phyloP scores from a whole-genome alignment of 202 grass and related monocot genomes.

The Saccharum hybrid region DNA sequence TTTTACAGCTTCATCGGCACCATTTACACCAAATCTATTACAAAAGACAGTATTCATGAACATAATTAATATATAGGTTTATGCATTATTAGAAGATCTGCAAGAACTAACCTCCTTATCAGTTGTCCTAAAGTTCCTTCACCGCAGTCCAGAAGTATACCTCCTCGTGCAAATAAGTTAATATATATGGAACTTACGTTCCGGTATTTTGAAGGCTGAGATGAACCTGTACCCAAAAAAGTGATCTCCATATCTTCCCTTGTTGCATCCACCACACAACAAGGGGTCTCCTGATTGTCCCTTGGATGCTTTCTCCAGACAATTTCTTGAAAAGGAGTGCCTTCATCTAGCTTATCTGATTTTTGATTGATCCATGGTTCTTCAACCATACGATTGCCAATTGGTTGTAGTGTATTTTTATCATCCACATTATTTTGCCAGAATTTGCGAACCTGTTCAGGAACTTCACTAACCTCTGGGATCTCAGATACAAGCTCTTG shows the following conservation, averaged over 20 bases:
- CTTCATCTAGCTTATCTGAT: constrained; percentile 53
- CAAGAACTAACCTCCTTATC: constrained; percentile 74
- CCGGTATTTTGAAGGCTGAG: constrained; percentile 95
- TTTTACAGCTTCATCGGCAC: constrained; percentile 78
- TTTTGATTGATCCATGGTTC: constrained; percentile 77
- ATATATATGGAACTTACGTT: constrained; percentile 96
- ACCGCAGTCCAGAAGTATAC: constrained; percentile 93
- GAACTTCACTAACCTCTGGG: constrained; percentile 75
- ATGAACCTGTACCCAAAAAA: constrained; percentile 89
- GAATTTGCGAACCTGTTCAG: constrained; percentile 60
- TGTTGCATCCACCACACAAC: constrained; percentile 68
- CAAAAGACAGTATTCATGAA: constrained; percentile 28
- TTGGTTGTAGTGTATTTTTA: constrained; percentile 42
- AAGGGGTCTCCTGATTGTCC: constrained; percentile 53
- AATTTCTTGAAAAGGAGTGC: constrained; percentile 37
- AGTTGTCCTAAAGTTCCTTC: constrained; percentile 93
- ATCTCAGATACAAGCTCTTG: constrained; percentile 78
- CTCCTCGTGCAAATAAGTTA: constrained; percentile 81
- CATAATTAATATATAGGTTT: constrained; percentile 33
- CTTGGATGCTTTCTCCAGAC: constrained; percentile 35
- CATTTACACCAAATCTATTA: constrained; percentile 77
- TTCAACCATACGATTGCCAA: constrained; percentile 59
- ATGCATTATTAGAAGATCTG: not conserved
- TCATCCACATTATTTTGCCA: constrained; percentile 48
- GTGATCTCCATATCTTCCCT: constrained; percentile 95